A percentile compares a stretch with the other conserved stretches of the same genome.
Conservation (phyloP, 768 basidiomycete species). For the Panellus pusillus region DNA sequence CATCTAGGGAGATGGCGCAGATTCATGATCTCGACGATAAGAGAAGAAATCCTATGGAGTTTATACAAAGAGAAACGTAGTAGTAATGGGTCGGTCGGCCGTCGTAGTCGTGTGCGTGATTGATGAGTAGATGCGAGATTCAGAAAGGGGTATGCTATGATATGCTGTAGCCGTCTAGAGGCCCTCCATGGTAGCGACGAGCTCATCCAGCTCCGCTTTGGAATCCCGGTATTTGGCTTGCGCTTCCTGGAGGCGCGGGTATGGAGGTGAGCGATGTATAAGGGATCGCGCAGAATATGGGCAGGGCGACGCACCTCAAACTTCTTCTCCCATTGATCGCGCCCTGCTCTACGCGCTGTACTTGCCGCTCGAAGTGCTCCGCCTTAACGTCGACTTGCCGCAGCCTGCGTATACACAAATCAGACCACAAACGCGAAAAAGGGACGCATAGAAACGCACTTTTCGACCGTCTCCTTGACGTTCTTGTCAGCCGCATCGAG, state of each 20-base stretch:
- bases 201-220: conserved; percentile 82
- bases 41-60: conserved; percentile 4
- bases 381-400: conserved; percentile 98
- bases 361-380: conserved; percentile 95
- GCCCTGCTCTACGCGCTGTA: conserved; percentile 85
- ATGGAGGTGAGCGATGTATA: background rate
- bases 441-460: conserved; percentile 55
- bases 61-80: conserved; percentile 8
- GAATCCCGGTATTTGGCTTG: conserved; percentile 67
- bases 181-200: conserved; percentile 73
- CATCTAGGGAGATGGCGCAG: background rate
- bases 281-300: background rate
- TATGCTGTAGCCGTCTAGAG: conserved; percentile 35
- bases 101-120: conserved; percentile 4
- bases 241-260: conserved; percentile 53
- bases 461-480: conserved; percentile 93
- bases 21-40: background rate
- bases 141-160: background rate
- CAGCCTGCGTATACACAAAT: conserved; percentile 52
- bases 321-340: conserved; percentile 93
- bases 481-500: conserved; percentile 95
- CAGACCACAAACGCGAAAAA: background rate
- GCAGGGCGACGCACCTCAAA: conserved; percentile 65
- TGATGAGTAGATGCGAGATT: background rate
- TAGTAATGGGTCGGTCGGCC: conserved; percentile 5